Evolutionary conservation across 768 basidiomycete species (phyloP), one percentile per base, ranked within the genome.

Genomic region (Sporobolomyces roseus): DNA sequence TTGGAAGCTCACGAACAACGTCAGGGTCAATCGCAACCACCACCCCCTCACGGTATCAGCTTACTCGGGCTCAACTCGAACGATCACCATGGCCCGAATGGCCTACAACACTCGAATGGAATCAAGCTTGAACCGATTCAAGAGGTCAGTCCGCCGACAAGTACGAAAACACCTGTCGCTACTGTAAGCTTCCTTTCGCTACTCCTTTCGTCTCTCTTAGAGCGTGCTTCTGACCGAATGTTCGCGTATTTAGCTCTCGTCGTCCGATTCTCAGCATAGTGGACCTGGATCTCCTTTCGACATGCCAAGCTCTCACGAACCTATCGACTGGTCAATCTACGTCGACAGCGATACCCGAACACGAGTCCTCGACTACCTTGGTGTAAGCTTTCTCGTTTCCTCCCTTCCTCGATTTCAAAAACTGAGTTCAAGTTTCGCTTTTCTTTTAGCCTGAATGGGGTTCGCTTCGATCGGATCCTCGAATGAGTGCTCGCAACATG

Each of bases 361-460:
- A 1, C 65, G 68, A 0, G 52, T 73, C 13, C 45, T 73, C n/a
- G 72, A 73, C 17, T 73, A 73, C 60, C 66, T 70, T 19, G 65
- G 72, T 5, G 70, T 72, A 13, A n/a, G 70, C 38, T 46, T 30
- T 8, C n/a, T n/a, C n/a, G n/a, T n/a, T n/a, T n/a, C 29, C 0
- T 17, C 3, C 8, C 21, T 27, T 38, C 35, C 21, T 9, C 14
- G 36, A 41, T 8, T 6, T 0, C 2, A 38, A 13, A 23, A 6
- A 21, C 21, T 13, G 45, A 13, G 45, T 25, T n/a, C 21, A 10
- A 3, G 19, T 3, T 27, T 8, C 8, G 14, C 30, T 16, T 56
- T 7, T 14, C 21, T 7, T 46, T 46, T 46, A 72, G 71, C 61
- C 68, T 4, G 68, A 70, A 25, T 73, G 68, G 68, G 29, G 30